Evolutionary conservation across 768 basidiomycete species (phyloP), one percentile per base, ranked within the genome.

Genomic region (Cubamyces lactineus): DNA sequence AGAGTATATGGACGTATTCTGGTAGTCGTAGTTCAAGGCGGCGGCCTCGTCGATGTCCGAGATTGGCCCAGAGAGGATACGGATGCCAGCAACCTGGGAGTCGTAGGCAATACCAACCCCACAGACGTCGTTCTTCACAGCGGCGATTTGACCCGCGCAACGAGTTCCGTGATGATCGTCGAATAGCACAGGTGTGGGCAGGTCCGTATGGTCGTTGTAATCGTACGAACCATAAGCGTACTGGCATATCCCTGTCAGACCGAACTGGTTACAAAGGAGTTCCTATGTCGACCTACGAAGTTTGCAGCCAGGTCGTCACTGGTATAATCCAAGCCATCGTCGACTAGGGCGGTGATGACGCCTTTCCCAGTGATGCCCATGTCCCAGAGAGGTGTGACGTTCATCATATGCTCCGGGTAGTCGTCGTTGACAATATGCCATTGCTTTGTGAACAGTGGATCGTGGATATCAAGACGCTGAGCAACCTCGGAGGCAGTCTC

Each of bases 151-250:
- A 28, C 97, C 97, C 1, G 96, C 96, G 73, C 97, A 99, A 2
- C 97, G 90, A 0, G 97, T 99, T 12, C 97, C 97, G 71, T 99
- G 97, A 68, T 93, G 92, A 68, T 99, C 97, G 66, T 98, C 96
- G 24, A 80, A 83, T 46, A 96, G 86, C 59, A 88, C 84, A 0
- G 97, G 97, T 38, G 88, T 89, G 11, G 97, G 97, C 6, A 98
- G 80, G 15, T 85, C 79, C 26, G 86, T 86, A 70, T 98, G 94
- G 71, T 96, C 94, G 73, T 99, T 99, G 74, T 94, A 99, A 74
- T 99, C 96, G 71, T 94, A 91, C 0, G 96, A 98, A 61, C 95
- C 87, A 23, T 84, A 86, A 12, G 88, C 84, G 70, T 88, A 92
- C 96, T 97, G 42, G 17, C 52, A 19, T 52, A 19, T 19, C 9